Conservation (phyloP, 2,329 filamentous ascomycete genomes). For the Sporothrix pallida region DNA sequence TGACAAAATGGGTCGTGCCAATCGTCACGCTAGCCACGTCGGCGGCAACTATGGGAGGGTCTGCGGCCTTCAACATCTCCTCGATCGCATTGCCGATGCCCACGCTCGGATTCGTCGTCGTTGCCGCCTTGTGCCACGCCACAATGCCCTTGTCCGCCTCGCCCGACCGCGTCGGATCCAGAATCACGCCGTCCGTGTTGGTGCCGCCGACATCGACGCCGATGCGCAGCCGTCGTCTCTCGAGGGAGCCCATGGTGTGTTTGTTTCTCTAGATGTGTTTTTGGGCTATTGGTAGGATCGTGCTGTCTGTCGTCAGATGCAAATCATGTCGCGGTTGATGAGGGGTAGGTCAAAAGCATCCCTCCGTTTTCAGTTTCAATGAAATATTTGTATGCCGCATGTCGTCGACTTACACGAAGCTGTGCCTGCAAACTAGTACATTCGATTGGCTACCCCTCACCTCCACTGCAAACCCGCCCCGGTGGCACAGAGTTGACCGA, state of each 20-base stretch:
- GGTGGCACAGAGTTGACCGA: too few relatives aligned
- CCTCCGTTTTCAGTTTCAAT: too few relatives aligned
- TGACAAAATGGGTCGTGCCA: constrained; percentile 64
- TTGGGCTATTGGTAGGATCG: background rate
- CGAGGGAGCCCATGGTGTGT: background rate
- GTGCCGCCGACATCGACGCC: constrained; percentile 57
- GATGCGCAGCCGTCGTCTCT: constrained; percentile 45
- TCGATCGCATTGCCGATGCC: constrained; percentile 55
- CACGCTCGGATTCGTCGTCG: constrained; percentile 54
- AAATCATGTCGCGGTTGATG: too few relatives aligned
- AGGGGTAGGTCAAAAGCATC: too few relatives aligned
- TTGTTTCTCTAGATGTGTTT: background rate
- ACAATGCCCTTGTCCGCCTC: constrained; percentile 52
- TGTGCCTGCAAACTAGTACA: too few relatives aligned
- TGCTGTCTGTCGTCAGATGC: too few relatives aligned
- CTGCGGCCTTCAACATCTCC: too few relatives aligned
- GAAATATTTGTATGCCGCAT: too few relatives aligned
- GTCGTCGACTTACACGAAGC: too few relatives aligned
- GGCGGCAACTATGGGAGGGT: too few relatives aligned
- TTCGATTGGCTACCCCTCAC: too few relatives aligned
- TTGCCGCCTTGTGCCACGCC: constrained; percentile 57
- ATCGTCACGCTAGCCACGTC: constrained; percentile 58
- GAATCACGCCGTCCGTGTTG: constrained; percentile 60
- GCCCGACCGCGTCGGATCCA: constrained; percentile 50
- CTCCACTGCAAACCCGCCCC: too few relatives aligned